These are phyloP conservation scores for Teratosphaeria gauchensis DNA, from an alignment of 2,329 filamentous ascomycete species.

Conservation along the genomic window DNA sequence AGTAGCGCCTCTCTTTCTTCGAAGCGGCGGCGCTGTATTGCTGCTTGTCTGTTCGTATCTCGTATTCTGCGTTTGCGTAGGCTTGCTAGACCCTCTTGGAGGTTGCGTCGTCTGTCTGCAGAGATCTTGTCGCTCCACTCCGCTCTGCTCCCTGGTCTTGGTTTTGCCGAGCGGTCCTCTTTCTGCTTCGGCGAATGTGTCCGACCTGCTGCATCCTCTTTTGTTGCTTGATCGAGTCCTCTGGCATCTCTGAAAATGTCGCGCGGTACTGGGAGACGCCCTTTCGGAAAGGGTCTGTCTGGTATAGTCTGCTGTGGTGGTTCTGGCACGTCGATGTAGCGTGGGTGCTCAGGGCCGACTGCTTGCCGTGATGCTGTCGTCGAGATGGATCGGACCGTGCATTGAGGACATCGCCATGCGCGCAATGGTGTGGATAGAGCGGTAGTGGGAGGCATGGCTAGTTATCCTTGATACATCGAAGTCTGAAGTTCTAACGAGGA, in stretches of 20 bases:
- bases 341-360: constrained; percentile 75
- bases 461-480: not conserved
- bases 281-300: constrained; percentile 50
- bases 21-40: constrained; percentile 35
- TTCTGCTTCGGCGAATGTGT: constrained; percentile 5
- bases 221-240: constrained; percentile 37
- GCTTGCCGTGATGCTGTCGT: constrained; percentile 34
- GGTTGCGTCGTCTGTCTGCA: constrained; percentile 57
- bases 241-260: constrained; percentile 54
- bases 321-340: constrained; percentile 72
- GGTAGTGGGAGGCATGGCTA: constrained; percentile 32
- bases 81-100: constrained; percentile 60
- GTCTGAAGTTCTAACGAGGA: not conserved
- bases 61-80: constrained; percentile 57
- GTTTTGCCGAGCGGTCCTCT: constrained; percentile 8
- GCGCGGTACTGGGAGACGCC: constrained; percentile 73
- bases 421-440: constrained; percentile 20
- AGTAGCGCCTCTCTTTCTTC: constrained; percentile 43
- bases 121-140: constrained; percentile 68
- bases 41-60: constrained; percentile 28
- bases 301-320: constrained; percentile 60
- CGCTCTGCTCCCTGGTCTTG: constrained; percentile 38
- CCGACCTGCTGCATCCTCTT: constrained; percentile 37
- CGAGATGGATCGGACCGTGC: constrained; percentile 32
- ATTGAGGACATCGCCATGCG: constrained; percentile 28